phyloP scores from a whole-genome alignment of 306 rosid genomes.

The Potentilla sterilis region DNA sequence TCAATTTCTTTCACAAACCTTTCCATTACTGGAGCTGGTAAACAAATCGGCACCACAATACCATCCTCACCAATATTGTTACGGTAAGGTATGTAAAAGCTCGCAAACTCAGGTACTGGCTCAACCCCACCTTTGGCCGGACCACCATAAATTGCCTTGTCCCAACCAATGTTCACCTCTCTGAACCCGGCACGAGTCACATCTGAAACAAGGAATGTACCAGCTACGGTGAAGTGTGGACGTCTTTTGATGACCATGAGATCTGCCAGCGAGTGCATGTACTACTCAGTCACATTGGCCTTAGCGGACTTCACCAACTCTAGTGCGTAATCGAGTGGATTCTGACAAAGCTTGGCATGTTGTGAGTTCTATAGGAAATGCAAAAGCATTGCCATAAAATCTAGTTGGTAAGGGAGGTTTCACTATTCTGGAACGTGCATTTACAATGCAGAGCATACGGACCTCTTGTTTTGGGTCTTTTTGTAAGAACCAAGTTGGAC shows the following conservation, averaged over 20 bases:
- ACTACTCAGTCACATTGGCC: slow-evolving; percentile 42
- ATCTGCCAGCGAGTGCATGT: slow-evolving; percentile 55
- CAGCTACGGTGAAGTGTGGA: slow-evolving; percentile 44
- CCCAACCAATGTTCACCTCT: slow-evolving; percentile 64
- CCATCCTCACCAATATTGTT: slow-evolving; percentile 43
- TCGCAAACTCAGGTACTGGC: slow-evolving; percentile 42
- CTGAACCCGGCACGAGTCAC: slow-evolving; percentile 46
- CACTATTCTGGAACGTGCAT: slow-evolving; percentile 33
- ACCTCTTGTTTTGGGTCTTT: slow-evolving; percentile 37
- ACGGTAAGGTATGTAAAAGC: slow-evolving; percentile 37
- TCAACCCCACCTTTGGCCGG: slow-evolving; percentile 47
- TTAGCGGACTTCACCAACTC: slow-evolving; percentile 52
- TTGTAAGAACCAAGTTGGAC: no score
- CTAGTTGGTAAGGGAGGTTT: slow-evolving; percentile 51
- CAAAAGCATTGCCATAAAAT: slow-evolving; percentile 59
- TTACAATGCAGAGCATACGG: slow-evolving; percentile 43
- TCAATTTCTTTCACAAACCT: slow-evolving; percentile 38
- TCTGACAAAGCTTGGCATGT: slow-evolving; percentile 39
- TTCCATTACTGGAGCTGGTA: slow-evolving; percentile 47
- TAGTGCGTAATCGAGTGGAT: slow-evolving; percentile 45
- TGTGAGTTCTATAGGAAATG: slow-evolving; percentile 40
- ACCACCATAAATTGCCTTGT: slow-evolving; percentile 47
- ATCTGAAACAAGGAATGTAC: slow-evolving; percentile 48
- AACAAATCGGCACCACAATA: slow-evolving; percentile 43
- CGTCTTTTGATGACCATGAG: slow-evolving; percentile 41